These are phyloP conservation scores for Diplodia seriata DNA, from an alignment of 2,329 filamentous ascomycete genomes.

Conservation along the genomic window DNA sequence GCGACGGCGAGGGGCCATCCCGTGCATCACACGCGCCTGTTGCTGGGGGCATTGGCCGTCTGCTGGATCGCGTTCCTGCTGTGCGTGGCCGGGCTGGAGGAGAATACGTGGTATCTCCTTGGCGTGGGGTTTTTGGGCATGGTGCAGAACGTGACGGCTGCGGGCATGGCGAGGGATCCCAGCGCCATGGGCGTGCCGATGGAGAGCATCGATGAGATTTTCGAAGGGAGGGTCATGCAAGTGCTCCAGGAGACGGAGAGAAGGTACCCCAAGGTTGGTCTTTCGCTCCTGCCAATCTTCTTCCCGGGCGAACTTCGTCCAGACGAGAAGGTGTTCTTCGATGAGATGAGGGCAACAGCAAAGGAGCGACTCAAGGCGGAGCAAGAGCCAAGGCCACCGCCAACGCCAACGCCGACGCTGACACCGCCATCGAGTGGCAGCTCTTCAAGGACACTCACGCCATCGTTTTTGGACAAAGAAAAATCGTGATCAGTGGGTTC, in stretches of 20 bases:
- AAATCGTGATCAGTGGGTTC: neutral
- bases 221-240: neutral
- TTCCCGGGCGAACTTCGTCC: neutral
- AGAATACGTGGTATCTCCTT: slow-evolving; percentile 34
- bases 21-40: neutral
- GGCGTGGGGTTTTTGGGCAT: slow-evolving; percentile 34
- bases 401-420: too few relatives aligned
- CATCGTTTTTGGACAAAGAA: neutral
- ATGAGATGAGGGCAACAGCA: neutral
- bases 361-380: neutral
- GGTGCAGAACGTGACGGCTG: slow-evolving; percentile 34
- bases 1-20: neutral
- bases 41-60: neutral
- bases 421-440: neutral
- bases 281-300: neutral
- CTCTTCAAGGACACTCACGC: neutral
- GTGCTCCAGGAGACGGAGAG: neutral
- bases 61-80: slow-evolving; percentile 34
- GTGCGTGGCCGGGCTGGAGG: slow-evolving; percentile 32
- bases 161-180: neutral
- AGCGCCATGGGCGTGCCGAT: neutral
- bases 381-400: neutral
- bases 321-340: neutral
- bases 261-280: neutral
- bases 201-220: neutral